These are phyloP conservation scores for Nakazawaea populi DNA, from an alignment of 805 yeast genomes.

Conservation along the genomic window DNA sequence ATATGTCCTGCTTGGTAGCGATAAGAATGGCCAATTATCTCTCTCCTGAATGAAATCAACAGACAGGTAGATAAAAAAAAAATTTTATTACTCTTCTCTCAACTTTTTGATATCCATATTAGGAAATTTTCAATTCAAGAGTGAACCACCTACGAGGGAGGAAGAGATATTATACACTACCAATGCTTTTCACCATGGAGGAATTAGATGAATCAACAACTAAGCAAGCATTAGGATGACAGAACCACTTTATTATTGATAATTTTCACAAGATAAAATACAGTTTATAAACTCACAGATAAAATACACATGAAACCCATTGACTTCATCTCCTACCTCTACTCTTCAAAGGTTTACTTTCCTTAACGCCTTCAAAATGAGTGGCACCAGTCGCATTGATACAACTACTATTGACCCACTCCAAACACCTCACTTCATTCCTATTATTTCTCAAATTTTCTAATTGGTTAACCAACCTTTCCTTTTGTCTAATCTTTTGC, in stretches of 20 bases:
- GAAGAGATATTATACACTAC: too few species aligned
- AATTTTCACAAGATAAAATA: not conserved
- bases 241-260: too few species aligned
- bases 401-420: constrained; percentile 61
- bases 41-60: constrained; percentile 3
- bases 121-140: not conserved
- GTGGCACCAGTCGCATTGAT: constrained; percentile 42
- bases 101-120: not conserved
- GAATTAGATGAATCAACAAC: too few species aligned
- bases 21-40: constrained; percentile 5
- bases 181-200: not conserved
- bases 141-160: too few species aligned
- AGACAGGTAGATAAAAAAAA: not conserved
- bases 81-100: not conserved
- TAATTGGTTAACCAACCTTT: constrained; percentile 22
- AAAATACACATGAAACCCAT: not conserved
- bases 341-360: constrained; percentile 13
- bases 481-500: constrained; percentile 21
- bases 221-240: too few species aligned
- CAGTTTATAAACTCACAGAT: not conserved
- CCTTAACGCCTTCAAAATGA: constrained; percentile 47
- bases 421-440: constrained; percentile 40
- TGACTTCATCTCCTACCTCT: constrained; percentile 9
- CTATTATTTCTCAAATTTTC: constrained; percentile 30
- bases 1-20: not conserved